These are phyloP conservation scores for Pecoramyces ruminantium DNA, from an alignment of 192 early-diverging fungal species.

Conservation along the genomic window DNA sequence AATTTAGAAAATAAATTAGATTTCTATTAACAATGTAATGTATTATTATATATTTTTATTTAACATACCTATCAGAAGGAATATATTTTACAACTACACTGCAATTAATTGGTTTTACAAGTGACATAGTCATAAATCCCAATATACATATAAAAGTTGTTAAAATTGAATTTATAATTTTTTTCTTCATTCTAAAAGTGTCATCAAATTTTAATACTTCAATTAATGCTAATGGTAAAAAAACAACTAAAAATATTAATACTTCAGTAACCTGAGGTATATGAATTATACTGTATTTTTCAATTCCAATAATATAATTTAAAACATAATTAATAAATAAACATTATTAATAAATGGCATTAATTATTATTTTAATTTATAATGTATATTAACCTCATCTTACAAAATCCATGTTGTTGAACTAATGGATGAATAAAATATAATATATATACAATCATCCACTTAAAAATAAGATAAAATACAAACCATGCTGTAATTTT, in stretches of 20 bases:
- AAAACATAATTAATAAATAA: no score
- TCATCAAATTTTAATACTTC: neutral
- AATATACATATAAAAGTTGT: neutral
- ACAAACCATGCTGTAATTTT: neutral
- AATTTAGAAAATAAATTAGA: no score
- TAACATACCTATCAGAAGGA: neutral
- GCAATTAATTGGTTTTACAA: neutral
- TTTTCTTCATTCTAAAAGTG: neutral
- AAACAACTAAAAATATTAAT: neutral
- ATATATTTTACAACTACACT: neutral
- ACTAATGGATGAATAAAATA: neutral
- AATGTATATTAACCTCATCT: neutral
- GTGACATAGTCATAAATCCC: neutral
- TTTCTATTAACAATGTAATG: no score
- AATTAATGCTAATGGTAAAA: neutral
- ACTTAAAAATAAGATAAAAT: neutral
- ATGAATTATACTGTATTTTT: neutral
- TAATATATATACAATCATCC: neutral
- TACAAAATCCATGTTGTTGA: neutral
- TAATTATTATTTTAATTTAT: neutral
- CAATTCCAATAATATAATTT: no score
- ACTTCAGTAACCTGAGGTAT: neutral
- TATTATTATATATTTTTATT: no score
- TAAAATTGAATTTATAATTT: neutral
- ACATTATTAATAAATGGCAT: no score